phyloP scores from a whole-genome alignment of 1,284 basidiomycete genomes.

The Hemileia vastatrix region DNA sequence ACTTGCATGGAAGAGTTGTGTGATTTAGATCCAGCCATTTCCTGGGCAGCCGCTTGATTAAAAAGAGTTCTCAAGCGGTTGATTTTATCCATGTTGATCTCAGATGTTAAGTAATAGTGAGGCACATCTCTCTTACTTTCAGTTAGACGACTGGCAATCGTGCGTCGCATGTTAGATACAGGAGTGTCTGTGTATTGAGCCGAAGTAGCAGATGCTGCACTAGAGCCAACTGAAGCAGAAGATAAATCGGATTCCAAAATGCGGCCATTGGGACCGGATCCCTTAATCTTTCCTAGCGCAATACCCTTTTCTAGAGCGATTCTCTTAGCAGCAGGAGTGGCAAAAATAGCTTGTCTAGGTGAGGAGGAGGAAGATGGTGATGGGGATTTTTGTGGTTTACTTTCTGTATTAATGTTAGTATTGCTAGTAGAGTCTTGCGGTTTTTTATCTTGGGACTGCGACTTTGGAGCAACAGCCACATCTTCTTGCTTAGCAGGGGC shows the following conservation, averaged over 20 bases:
- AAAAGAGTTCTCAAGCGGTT: conserved; percentile 89
- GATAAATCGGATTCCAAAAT: conserved; percentile 84
- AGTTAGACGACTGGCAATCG: conserved; percentile 77
- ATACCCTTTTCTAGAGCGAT: conserved; percentile 91
- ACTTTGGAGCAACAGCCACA: conserved; percentile 25
- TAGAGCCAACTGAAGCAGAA: conserved; percentile 44
- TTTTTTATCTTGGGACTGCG: conserved; percentile 28
- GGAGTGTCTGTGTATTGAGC: conserved; percentile 81
- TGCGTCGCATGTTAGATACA: conserved; percentile 87
- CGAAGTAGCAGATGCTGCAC: conserved; percentile 41
- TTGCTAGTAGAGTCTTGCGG: conserved; percentile 35
- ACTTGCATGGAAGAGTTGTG: conserved; percentile 56
- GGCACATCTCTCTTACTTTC: conserved; percentile 89
- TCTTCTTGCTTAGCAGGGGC: conserved; percentile 44
- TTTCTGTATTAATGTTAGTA: conserved; percentile 48
- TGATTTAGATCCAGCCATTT: conserved; percentile 46
- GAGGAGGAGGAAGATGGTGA: conserved; percentile 34
- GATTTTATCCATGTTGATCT: conserved; percentile 95
- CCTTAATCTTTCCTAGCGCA: conserved; percentile 81
- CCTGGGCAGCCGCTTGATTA: conserved; percentile 69
- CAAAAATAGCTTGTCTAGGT: conserved; percentile 58
- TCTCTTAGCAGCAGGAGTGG: conserved; percentile 89
- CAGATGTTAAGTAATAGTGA: conserved; percentile 95
- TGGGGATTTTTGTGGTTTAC: conserved; percentile 51
- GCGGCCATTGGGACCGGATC: conserved; percentile 83